Evolutionary conservation across 75 land plant species (phyloP), one percentile per base, ranked within the genome.

Genomic region (Isoetes taiwanensis): DNA sequence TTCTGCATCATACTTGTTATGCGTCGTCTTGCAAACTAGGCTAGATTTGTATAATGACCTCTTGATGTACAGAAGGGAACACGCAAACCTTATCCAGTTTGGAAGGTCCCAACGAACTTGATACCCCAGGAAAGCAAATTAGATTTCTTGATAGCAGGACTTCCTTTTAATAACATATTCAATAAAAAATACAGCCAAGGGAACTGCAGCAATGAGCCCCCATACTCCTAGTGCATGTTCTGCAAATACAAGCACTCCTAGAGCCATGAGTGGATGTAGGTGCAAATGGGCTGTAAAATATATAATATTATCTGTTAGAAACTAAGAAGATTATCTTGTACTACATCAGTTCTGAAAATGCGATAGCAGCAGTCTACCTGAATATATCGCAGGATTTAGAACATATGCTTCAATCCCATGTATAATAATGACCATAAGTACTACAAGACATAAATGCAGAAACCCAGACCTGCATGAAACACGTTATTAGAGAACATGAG

Each of bases 331-430:
- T n/a, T n/a, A n/a, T n/a, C n/a, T n/a, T n/a, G n/a, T n/a, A n/a
- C n/a, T n/a, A n/a, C n/a, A n/a, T n/a, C n/a, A n/a, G n/a, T n/a
- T n/a, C n/a, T 2, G 3, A 35, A 2, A 24, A 57, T 10, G 3
- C 4, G 23, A 19, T 5, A 5, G 50, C 20, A 52, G 54, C 26
- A 24, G 11, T 9, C 42, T 16, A 59, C 62, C 62, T 59, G 62
- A 59, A 26, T 59, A 59, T 34, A 59, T 59, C 19, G 54, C 62
- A 59, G 62, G 62, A 32, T 59, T 59, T n/a, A 59, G 43, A 28
- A 59, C 38, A 28, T 59, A 59, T 3, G 62, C 62, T 20, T 59
- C 62, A 2, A 59, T 23, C 23, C 46, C 62, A 25, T 59, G 62
- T 25, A 59, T 59, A 28, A 59, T 42, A 32, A 59, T 59, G 11